Evolutionary conservation across 2,329 filamentous ascomycete genomes (phyloP).

Genomic region (Diaporthe velutina): DNA sequence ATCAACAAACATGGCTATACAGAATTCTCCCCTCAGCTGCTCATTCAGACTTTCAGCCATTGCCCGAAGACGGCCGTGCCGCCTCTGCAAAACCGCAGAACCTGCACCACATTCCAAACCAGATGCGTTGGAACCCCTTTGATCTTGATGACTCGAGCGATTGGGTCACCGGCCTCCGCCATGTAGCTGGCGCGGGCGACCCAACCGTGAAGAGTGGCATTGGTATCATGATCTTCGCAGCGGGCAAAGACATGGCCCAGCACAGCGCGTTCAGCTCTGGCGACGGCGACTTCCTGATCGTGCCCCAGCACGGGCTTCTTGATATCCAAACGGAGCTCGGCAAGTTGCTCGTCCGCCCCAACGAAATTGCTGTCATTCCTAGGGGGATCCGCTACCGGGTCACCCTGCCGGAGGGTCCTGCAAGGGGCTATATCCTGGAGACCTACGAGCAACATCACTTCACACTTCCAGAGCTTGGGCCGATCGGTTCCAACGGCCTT

Average conservation of each 20-base stretch:
- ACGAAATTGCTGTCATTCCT: conserved; percentile 83
- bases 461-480: conserved; percentile 77
- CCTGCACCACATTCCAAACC: conserved; percentile 83
- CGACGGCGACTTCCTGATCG: conserved; percentile 83
- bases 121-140: conserved; percentile 84
- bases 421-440: conserved; percentile 81
- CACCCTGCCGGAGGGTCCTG: conserved; percentile 69
- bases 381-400: conserved; percentile 82
- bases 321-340: conserved; percentile 85
- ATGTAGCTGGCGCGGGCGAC: conserved; percentile 86
- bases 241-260: conserved; percentile 80
- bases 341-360: conserved; percentile 78
- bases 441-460: conserved; percentile 78
- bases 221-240: conserved; percentile 85
- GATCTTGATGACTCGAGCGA: conserved; percentile 70
- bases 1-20: conserved; percentile 80
- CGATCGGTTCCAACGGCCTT: conserved; percentile 79
- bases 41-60: conserved; percentile 67
- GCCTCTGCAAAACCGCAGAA: conserved; percentile 47
- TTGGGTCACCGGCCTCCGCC: conserved; percentile 71
- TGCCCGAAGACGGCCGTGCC: conserved; percentile 46
- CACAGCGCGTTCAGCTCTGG: conserved; percentile 86
- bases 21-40: conserved; percentile 75
- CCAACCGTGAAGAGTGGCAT: conserved; percentile 83
- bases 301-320: conserved; percentile 79